Base-by-base conservation (phyloP, 106 monocot genomes). In the Dendrobium huoshanense region DNA sequence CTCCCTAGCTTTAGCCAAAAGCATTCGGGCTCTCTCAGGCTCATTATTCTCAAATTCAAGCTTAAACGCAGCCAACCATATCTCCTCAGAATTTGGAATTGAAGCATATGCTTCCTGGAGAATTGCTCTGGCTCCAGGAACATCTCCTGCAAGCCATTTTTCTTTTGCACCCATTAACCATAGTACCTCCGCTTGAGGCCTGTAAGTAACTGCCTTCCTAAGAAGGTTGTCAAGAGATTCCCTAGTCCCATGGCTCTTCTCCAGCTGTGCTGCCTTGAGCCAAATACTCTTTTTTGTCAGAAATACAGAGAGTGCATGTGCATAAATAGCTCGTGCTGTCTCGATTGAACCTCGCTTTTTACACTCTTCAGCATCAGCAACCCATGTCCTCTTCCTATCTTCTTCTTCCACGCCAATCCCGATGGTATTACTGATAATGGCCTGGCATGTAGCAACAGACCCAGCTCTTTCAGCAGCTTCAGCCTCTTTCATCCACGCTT, bases 101-200 rank as follows among this genome's bases (percentile, higher is more conserved):
- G 98, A 89, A 44, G 98, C 98, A 82, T 98, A 95, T 48, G 98
- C 98, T 86, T 98, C 98, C 83, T 95, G 95, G 41, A 98, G 92
- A 87, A 98, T 95, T 9, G 95, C 94, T 80, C 98, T 75, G 0
- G 98, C 98, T 17, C 95, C 83, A 43, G 89, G 95, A 22, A 98
- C 98, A 83, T 98, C 98, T 68, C 98, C 98, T 20, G 98, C 89
- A 9, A 98, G 84, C 98, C 98, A 98, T 65, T 98, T 98, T 75
- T 98, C 98, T 77, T 98, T 98, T 15, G 98, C 98, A 85, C 94
- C 94, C 98, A 98, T 98, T 73, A 98, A 79, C 98, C 98, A 98
- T 29, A 98, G 76, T 0, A 98, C 98, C 83, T 98, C 98, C 42
- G 98, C 98, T 48, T 95, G 94, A 48, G 98, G 98, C 67, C 87